Conservation (phyloP, 164 flowering plant species). For the Berberis vulgaris region DNA sequence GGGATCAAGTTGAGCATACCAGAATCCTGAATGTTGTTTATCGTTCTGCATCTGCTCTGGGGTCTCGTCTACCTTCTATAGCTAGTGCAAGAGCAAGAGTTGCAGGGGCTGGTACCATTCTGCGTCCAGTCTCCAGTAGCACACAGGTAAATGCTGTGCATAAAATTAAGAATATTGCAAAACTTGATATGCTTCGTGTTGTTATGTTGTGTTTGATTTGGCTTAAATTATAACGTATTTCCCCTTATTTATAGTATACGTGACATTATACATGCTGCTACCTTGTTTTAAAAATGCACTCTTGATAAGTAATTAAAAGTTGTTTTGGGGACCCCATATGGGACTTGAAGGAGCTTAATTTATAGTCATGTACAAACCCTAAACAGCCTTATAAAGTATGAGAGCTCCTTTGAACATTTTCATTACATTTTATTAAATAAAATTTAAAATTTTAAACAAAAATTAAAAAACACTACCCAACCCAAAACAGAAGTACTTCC, state of each 20-base stretch:
- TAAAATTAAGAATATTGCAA: no score
- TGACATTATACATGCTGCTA: neutral
- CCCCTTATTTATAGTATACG: neutral
- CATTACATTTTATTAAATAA: no score
- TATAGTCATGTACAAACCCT: no score
- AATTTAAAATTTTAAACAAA: no score
- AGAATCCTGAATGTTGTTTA: slow-evolving; percentile 72
- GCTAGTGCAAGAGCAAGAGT: slow-evolving; percentile 84
- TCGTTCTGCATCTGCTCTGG: slow-evolving; percentile 88
- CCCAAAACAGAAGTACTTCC: no score
- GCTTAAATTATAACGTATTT: neutral
- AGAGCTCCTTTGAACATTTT: no score
- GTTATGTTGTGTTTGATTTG: neutral
- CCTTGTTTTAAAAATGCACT: no score
- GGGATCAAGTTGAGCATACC: slow-evolving; percentile 86
- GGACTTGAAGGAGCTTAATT: no score
- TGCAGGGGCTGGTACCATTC: slow-evolving; percentile 81
- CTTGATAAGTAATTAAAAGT: no score
- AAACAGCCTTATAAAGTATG: no score
- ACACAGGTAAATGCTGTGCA: slow-evolving; percentile 53
- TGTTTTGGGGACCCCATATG: no score
- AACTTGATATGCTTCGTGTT: neutral
- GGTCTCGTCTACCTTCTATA: slow-evolving; percentile 84
- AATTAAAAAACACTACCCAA: no score
- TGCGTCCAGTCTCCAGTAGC: slow-evolving; percentile 80